Percentiles rank a stretch among this genome's conserved stretches.
phyloP scores from a whole-genome alignment of 2,329 filamentous ascomycete species.

The Endoconidiophora laricicola region DNA sequence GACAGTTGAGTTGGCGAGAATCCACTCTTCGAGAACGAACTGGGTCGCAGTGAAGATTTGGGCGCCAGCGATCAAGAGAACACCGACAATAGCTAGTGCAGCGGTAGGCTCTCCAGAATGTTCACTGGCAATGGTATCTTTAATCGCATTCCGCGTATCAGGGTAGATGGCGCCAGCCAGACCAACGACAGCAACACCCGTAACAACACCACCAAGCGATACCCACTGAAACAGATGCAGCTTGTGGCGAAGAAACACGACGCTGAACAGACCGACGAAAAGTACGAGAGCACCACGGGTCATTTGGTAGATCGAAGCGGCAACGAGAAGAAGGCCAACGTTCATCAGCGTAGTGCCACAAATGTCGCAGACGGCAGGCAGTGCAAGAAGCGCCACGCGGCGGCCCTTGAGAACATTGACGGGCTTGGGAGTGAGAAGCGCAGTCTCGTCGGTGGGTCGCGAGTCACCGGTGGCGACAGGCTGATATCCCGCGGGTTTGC shows the following conservation, averaged over 20 bases:
- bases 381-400: conserved; percentile 56
- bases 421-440: conserved; percentile 29
- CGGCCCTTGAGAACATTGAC: conserved; percentile 51
- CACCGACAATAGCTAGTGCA: conserved; percentile 57
- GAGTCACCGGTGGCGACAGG: conserved; percentile 37
- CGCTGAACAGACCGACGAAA: conserved; percentile 90
- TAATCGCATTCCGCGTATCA: conserved; percentile 27
- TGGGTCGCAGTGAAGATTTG: conserved; percentile 96
- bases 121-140: conserved; percentile 19
- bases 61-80: conserved; percentile 78
- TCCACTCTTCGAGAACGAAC: conserved; percentile 90
- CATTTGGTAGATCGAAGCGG: conserved; percentile 97
- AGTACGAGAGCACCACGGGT: conserved; percentile 85
- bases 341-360: conserved; percentile 96
- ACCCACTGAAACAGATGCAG: conserved; percentile 85
- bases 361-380: conserved; percentile 88
- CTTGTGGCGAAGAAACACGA: conserved; percentile 68
- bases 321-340: conserved; percentile 80
- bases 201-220: conserved; percentile 69
- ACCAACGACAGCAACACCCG: conserved; percentile 78
- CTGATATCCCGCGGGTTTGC: conserved; percentile 42
- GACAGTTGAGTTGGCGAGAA: conserved; percentile 48
- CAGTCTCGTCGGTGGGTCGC: conserved; percentile 23
- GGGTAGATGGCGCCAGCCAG: conserved; percentile 71
- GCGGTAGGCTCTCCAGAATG: conserved; percentile 23